Evolutionary conservation across 1,284 basidiomycete genomes (phyloP), one percentile per base, ranked within the genome.

Genomic region (Tetrapyrgos nigripes): DNA sequence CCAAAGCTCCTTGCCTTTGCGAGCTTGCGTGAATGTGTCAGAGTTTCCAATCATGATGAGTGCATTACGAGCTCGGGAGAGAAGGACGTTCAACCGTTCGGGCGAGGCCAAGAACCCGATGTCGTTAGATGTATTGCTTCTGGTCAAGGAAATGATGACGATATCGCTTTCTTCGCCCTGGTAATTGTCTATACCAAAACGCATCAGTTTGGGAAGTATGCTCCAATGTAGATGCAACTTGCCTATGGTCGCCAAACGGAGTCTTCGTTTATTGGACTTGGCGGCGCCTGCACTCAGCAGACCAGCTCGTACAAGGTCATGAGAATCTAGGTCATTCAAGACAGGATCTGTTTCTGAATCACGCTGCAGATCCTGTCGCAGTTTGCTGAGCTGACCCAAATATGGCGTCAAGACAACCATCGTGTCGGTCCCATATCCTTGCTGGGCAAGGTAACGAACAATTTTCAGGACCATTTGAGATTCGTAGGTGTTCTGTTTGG

Each of bases 141-240:
- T 72, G 0, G 84, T 86, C 11, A 89, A 68, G 8, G 81, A 84
- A n/a, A 77, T 75, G 27, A 89, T 77, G 27, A 89, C 84, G 47
- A 89, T 84, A 24, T 88, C 79, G 43, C 84, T 85, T 67, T 89
- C 87, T 66, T 89, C 88, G 24, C 88, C 88, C 63, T 89, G 87
- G 59, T 86, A 87, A 58, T 87, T 87, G 58, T 87, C 85, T 86
- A 50, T 37, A 8, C 24, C 29, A 43, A 48, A 50, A 31, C 17
- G 56, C 48, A 52, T 50, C 29, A 43, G 46, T 44, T 40, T 53
- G 10, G 48, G 46, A 33, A 19, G 54, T 21, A 31, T 17, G 17
- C 35, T 35, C 19, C 11, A 40, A 19, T 21, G 21, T 46, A 17
- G 17, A 46, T 27, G 10, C 31, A 14, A 52, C 73, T 53, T 65